A percentile compares a stretch with the other conserved stretches of the same genome.
phyloP scores from a whole-genome alignment of 2,329 filamentous ascomycete genomes.

The Pseudocercospora fijiensis region DNA sequence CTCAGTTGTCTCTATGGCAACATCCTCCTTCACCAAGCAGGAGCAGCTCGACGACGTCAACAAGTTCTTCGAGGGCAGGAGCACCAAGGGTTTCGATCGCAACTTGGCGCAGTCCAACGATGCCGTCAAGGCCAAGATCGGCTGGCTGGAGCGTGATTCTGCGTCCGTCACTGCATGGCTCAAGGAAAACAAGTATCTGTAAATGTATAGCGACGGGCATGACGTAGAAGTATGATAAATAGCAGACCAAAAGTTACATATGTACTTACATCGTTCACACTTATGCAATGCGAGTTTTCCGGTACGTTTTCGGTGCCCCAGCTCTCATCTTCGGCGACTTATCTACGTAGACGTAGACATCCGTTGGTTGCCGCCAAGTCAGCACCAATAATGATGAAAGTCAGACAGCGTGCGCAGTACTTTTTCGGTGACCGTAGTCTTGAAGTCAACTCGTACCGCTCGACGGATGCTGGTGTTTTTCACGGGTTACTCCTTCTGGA shows the following conservation, averaged over 20 bases:
- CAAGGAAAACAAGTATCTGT: slow-evolving; percentile 63
- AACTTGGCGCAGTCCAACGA: slow-evolving; percentile 88
- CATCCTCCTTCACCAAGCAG: slow-evolving; percentile 73
- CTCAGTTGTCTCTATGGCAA: slow-evolving; percentile 77
- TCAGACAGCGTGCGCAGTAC: not conserved
- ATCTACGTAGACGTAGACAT: slow-evolving; percentile 2
- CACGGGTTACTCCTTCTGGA: not conserved
- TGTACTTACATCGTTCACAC: not conserved
- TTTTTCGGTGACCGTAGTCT: not conserved
- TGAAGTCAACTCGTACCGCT: not conserved
- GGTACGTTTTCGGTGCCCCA: not conserved
- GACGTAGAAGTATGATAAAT: not conserved
- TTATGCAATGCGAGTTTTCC: not conserved
- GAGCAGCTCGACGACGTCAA: slow-evolving; percentile 75
- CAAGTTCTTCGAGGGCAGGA: slow-evolving; percentile 76
- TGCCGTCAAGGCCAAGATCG: slow-evolving; percentile 76
- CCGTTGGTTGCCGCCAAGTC: not conserved
- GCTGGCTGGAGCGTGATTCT: slow-evolving; percentile 74
- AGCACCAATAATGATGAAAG: slow-evolving; percentile 2
- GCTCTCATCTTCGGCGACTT: slow-evolving; percentile 1
- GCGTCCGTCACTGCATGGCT: slow-evolving; percentile 74
- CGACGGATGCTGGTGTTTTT: not conserved
- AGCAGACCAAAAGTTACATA: not conserved
- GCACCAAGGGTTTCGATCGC: slow-evolving; percentile 84
- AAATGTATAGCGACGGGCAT: slow-evolving; percentile 4